These are phyloP conservation scores for Tausonia pullulans DNA, from an alignment of 1,284 basidiomycete genomes.

Conservation along the genomic window DNA sequence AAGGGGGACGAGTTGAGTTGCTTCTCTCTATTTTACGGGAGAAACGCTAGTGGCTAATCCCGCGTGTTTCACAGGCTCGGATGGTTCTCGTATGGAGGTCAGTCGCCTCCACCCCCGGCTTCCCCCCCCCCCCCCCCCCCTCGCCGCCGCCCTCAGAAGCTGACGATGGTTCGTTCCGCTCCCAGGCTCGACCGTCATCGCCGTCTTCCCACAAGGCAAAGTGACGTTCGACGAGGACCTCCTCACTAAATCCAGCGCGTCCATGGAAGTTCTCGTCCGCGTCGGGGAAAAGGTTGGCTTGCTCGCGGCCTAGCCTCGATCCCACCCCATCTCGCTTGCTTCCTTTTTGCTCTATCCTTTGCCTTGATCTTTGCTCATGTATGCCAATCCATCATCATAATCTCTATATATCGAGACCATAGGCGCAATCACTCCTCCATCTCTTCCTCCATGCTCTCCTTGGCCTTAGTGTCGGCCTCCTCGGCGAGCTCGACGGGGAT, in stretches of 20 bases:
- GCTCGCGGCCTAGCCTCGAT: too few species aligned
- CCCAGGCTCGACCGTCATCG: slow-evolving; percentile 42
- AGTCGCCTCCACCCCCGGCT: too few species aligned
- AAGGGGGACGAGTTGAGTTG: slow-evolving; percentile 27
- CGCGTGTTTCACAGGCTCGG: slow-evolving; percentile 34
- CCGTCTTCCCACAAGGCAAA: slow-evolving; percentile 50
- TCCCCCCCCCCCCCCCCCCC: too few species aligned
- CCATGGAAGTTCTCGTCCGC: slow-evolving; percentile 60
- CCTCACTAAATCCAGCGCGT: slow-evolving; percentile 44
- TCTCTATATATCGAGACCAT: too few species aligned
- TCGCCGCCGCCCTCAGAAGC: not conserved
- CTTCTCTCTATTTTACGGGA: too few species aligned
- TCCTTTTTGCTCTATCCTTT: too few species aligned
- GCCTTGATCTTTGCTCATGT: too few species aligned
- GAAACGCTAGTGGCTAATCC: too few species aligned
- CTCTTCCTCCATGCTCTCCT: slow-evolving; percentile 47
- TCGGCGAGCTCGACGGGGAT: slow-evolving; percentile 75
- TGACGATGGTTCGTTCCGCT: slow-evolving; percentile 14
- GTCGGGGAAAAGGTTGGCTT: slow-evolving; percentile 36
- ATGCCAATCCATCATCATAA: too few species aligned
- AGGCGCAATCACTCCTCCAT: slow-evolving; percentile 10
- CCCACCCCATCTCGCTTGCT: too few species aligned
- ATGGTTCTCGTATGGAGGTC: slow-evolving; percentile 38
- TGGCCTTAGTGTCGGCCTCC: slow-evolving; percentile 81
- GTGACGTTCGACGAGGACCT: slow-evolving; percentile 59